phyloP scores from a whole-genome alignment of 768 basidiomycete genomes.

The Leucocoprinus sp. region DNA sequence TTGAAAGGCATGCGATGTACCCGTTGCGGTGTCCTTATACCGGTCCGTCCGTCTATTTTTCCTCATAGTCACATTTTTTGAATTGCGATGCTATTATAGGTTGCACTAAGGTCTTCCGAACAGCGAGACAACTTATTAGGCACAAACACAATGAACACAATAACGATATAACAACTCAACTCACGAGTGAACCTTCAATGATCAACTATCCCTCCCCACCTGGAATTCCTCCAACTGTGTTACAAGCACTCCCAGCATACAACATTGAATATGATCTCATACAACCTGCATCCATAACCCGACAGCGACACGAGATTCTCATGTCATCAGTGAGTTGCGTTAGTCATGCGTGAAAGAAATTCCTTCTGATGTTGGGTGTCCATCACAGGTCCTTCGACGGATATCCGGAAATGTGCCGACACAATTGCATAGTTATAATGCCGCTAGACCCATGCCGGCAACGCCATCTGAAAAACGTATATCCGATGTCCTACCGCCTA shows the following conservation, averaged over 20 bases:
- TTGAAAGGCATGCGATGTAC: slow-evolving; percentile 41
- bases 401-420: slow-evolving; percentile 8
- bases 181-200: slow-evolving; percentile 35
- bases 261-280: slow-evolving; percentile 38
- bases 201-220: background rate
- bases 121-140: slow-evolving; percentile 37
- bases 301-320: slow-evolving; percentile 41
- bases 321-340: slow-evolving; percentile 43
- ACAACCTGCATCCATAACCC: slow-evolving; percentile 35
- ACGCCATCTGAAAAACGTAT: slow-evolving; percentile 3
- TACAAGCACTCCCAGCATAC: slow-evolving; percentile 38
- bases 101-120: slow-evolving; percentile 43
- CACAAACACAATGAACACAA: slow-evolving; percentile 25
- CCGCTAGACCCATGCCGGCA: slow-evolving; percentile 27
- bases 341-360: background rate
- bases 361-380: background rate
- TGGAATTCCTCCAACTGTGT: background rate
- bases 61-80: background rate
- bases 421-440: slow-evolving; percentile 37
- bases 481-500: background rate
- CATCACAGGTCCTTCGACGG: slow-evolving; percentile 31
- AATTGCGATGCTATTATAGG: slow-evolving; percentile 26
- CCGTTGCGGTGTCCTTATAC: slow-evolving; percentile 39
- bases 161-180: slow-evolving; percentile 20
- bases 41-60: slow-evolving; percentile 29